Base-by-base conservation (phyloP, 1,284 basidiomycete species). In the Ceratobasidium sp. region DNA sequence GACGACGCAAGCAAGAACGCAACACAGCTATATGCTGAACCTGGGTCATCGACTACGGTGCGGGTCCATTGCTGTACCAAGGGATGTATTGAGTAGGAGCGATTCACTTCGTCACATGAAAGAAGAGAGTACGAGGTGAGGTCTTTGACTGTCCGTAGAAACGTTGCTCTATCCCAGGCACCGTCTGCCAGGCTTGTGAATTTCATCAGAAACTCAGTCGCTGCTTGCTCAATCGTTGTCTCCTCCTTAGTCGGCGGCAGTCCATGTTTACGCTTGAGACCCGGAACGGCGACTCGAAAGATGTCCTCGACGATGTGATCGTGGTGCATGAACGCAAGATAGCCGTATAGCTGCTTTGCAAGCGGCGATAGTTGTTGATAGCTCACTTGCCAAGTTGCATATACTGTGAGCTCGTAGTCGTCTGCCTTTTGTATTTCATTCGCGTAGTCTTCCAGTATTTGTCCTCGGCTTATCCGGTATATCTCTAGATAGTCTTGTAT, bases 321-420 rank as follows among this genome's bases (percentile, higher is more conserved):
- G 28, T 68, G 66, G 48, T 68, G 66, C 66, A 68, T 52, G 23
- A 54, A 68, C 48, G 48, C 46, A 28, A 68, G 23, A 12, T 46
- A 23, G 28, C 40, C 48, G 48, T 33, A 52, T 17, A 68, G 26
- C 48, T 44, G 66, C 12, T 28, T n/a, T 38, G 66, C 66, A 13
- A 68, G 46, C 7, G 48, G 66, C 15, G 15, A 15, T 4, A 65
- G 62, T n/a, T 46, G 42, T 20, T 20, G 26, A 40, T 74, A 65
- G 46, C 71, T 50, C 20, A 52, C 5, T 10, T 40, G 46, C 71
- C 71, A 74, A 2, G 71, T 74, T 13, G 57, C 50, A 52, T 52
- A 62, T 2, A 74, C 44, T 26, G 71, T 50, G 15, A 28, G 26
- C 71, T 52, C 59, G 7, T 74, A 64, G 42, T 64, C 23, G 44